These are phyloP conservation scores for Phytopythium boreale DNA, from an alignment of 352 stramenopile genomes.

Conservation along the genomic window DNA sequence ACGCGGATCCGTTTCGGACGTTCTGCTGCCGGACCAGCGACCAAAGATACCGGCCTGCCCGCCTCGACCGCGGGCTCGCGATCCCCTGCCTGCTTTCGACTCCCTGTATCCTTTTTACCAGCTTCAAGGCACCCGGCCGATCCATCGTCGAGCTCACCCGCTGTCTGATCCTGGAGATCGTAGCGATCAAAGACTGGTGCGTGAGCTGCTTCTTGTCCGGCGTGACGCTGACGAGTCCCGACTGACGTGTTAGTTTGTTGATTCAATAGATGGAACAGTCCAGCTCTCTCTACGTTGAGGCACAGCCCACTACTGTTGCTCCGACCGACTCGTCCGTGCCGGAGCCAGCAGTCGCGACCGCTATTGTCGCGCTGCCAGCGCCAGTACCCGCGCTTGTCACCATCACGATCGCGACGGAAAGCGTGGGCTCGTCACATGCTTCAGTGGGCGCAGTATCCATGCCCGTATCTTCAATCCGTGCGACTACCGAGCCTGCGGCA, in stretches of 20 bases:
- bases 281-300: not conserved
- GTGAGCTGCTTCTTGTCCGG: not conserved
- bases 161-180: not conserved
- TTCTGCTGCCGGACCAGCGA: not conserved
- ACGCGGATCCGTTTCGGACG: not conserved
- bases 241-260: too few species aligned
- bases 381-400: not conserved
- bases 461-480: too few species aligned
- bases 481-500: too few species aligned
- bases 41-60: slow-evolving; percentile 3
- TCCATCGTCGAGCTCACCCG: not conserved
- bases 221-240: not conserved
- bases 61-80: not conserved
- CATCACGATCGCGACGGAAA: not conserved
- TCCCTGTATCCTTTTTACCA: slow-evolving; percentile 4
- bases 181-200: not conserved
- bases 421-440: too few species aligned
- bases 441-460: not conserved
- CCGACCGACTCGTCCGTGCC: not conserved
- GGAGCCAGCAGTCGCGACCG: not conserved
- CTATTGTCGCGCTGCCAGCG: too few species aligned
- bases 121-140: not conserved
- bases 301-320: not conserved
- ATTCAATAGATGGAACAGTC: not conserved
- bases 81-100: not conserved